Conservation (phyloP, 495 filamentous ascomycete species). For the Penicillium steckii region DNA sequence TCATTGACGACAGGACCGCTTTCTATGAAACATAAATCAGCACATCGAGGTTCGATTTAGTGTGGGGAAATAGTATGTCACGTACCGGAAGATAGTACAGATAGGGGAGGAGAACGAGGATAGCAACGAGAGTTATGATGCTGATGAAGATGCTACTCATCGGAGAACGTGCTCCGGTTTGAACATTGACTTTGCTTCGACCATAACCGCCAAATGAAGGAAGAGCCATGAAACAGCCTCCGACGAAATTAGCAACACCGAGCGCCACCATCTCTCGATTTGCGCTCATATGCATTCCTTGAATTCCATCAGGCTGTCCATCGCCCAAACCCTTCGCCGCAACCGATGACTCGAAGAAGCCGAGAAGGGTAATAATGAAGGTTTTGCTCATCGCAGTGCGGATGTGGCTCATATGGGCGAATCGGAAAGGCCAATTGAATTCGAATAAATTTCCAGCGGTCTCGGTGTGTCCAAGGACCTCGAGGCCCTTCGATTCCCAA, state of each 20-base stretch:
- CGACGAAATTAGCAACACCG: slow-evolving; percentile 83
- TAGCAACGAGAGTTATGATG: slow-evolving; percentile 74
- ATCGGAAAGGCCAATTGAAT: slow-evolving; percentile 82
- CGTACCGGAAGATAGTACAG: slow-evolving; percentile 92
- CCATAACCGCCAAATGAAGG: slow-evolving; percentile 97
- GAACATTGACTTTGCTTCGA: slow-evolving; percentile 89
- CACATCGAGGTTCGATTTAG: background rate
- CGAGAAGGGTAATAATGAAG: slow-evolving; percentile 89
- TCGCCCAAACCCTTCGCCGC: slow-evolving; percentile 87
- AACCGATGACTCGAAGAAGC: slow-evolving; percentile 98
- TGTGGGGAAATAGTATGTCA: slow-evolving; percentile 8
- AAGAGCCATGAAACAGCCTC: slow-evolving; percentile 86
- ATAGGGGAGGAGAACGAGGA: slow-evolving; percentile 80
- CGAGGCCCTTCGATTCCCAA: slow-evolving; percentile 80
- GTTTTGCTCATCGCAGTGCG: slow-evolving; percentile 87
- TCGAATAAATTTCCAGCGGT: slow-evolving; percentile 59
- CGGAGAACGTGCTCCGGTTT: slow-evolving; percentile 87
- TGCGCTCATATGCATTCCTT: slow-evolving; percentile 77
- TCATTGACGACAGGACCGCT: slow-evolving; percentile 90
- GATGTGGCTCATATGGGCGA: slow-evolving; percentile 72
- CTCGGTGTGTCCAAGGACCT: slow-evolving; percentile 78
- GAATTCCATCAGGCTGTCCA: slow-evolving; percentile 55
- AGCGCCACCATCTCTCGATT: slow-evolving; percentile 95
- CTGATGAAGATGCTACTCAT: slow-evolving; percentile 87
- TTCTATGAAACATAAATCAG: slow-evolving; percentile 52